Base-by-base conservation (phyloP, 805 yeast genomes). In the Metschnikowia shivogae region DNA sequence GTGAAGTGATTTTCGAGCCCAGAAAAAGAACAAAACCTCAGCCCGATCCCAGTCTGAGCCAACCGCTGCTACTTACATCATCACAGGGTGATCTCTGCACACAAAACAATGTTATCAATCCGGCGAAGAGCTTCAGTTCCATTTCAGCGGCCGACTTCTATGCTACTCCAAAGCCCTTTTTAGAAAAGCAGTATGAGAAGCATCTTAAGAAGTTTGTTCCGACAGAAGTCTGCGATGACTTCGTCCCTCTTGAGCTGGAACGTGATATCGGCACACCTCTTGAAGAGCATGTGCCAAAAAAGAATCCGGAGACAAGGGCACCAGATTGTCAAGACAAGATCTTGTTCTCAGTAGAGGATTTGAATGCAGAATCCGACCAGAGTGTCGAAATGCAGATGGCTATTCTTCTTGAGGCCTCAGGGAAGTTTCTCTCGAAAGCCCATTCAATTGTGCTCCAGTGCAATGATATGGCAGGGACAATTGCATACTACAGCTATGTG, bases 161-260 rank as follows among this genome's bases (percentile, higher is more conserved):
- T 30, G 47, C 48, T 9, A 39, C 37, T 27, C 48, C 55, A 5
- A 53, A 53, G 36, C 37, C 53, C 3, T 41, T 39, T 6, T 34
- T 53, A 30, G 55, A 53, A 39, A 44, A 33, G 42, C 57, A 53
- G 42, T 53, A 53, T 31, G 57, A 53, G 42, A 44, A 37, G 24
- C 47, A 42, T 31, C 32, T 53, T 4, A 38, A 26, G 39, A 44
- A 32, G 36, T 51, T 45, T 19, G 49, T 51, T 6, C 44, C 52
- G 5, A 20, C 45, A n/a, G 48, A 33, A 3, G 26, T 29, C 17
- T 45, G 48, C 17, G 55, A 45, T 9, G 49, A 41, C 13, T 53
- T 53, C 26, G 36, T 28, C 5, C 48, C 49, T n/a, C 40, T 53
- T 27, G 52, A 48, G 35, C 52, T 47, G 51, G 44, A 49, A 24